Evolutionary conservation across 441 rosid species (phyloP), one percentile per base, ranked within the genome.

Genomic region (Adansonia gregorii): DNA sequence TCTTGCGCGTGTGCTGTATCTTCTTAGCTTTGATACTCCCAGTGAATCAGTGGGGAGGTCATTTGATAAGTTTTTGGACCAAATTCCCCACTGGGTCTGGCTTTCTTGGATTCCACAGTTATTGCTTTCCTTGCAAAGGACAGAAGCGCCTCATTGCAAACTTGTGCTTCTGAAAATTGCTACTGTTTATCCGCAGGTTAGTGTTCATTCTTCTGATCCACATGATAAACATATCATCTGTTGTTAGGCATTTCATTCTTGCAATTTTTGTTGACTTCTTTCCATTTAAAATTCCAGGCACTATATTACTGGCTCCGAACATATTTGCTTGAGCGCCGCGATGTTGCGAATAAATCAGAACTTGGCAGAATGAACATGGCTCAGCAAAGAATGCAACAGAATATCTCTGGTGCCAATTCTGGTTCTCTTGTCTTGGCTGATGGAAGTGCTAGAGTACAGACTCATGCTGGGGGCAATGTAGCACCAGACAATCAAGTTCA

Each of bases 281-380:
- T 55, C 76, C 77, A 66, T 72, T 52, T 67, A 3, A 68, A 68
- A 75, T 79, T 15, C 69, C 85, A 96, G 99, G 98, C 99, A 80
- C 85, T 94, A 52, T 97, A 97, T 89, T 97, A 97, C 87, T 94
- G 98, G 98, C 92, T 97, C 15, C 94, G 99, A 55, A 94, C 99
- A 71, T 97, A 94, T 87, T 86, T 97, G 86, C 98, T 97, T 43
- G 99, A 97, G 83, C 97, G 98, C 58, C 99, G 98, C 14, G 98
- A 97, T 87, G 98, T 91, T 59, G 97, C 92, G 67, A 92, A 92
- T 85, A 97, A 93, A 85, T 91, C 97, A 71, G 99, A 96, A 73
- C 82, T 82, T 20, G 84, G 89, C 67, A 87, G 98, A 86, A 78
- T 93, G 80, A 89, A 93, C 78, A 82, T 91, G 89, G 95, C 94